Percentiles rank a stretch among this genome's conserved stretches.
phyloP scores from a whole-genome alignment of 257 asterid genomes.

The Solanum paucissectum region DNA sequence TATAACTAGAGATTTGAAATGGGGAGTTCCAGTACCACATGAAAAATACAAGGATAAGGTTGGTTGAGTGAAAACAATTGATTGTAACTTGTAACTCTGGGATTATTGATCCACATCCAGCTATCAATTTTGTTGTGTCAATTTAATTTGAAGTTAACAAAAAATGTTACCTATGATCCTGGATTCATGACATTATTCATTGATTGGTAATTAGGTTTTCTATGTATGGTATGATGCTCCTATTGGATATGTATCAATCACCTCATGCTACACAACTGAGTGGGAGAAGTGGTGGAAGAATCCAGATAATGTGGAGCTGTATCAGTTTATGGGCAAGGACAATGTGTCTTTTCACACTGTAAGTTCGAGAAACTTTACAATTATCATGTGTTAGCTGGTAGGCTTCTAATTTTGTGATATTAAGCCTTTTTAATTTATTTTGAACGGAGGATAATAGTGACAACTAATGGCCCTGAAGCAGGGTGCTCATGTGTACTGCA shows the following conservation, averaged over 20 bases:
- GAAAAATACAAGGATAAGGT: constrained; percentile 86
- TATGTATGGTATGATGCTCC: constrained; percentile 99
- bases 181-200: neutral
- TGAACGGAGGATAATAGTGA: neutral
- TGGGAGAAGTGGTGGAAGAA: constrained; percentile 99
- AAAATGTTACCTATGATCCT: neutral
- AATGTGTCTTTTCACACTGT: constrained; percentile 97
- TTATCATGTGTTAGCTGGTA: neutral
- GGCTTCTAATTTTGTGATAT: neutral
- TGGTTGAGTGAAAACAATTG: neutral
- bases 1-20: constrained; percentile 88
- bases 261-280: constrained; percentile 83
- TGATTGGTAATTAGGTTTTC: constrained; percentile 57
- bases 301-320: constrained; percentile 90
- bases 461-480: neutral
- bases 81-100: neutral
- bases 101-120: neutral
- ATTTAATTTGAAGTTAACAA: neutral
- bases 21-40: constrained; percentile 98
- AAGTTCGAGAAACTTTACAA: constrained; percentile 14
- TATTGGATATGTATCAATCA: constrained; percentile 89
- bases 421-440: neutral
- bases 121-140: neutral
- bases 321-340: constrained; percentile 99
- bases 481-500: neutral